Base-by-base conservation (phyloP, 495 filamentous ascomycete species). In the Penicillium subrubescens region DNA sequence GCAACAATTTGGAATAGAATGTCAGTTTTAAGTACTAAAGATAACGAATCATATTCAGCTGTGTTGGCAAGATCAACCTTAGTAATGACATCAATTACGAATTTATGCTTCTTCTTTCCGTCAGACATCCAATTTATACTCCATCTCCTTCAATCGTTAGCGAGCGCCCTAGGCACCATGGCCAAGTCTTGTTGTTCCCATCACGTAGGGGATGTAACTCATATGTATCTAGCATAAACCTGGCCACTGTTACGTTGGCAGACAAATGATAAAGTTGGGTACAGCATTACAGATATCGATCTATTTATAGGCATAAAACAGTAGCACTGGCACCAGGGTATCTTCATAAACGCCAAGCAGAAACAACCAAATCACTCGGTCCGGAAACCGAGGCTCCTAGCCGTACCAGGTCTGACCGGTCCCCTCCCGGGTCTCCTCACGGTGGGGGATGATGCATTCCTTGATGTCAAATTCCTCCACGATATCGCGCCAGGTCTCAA, bases 371-470 rank as follows among this genome's bases (percentile, higher is more conserved):
- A 69, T 41, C 61, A 17, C 44, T 50, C 19, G 41, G 34, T 52
- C 35, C 21, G 11, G 15, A 14, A n/a, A 12, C 34, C 11, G 39
- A 63, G 44, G 8, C 12, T 39, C 34, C 61, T 79, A 93, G 62
- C 84, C 85, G 75, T 96, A 93, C 93, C 92, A 97, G n/a, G 90
- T 89, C 17, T 82, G 82, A 17, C 82, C 80, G 2, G 84, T 84
- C 55, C 80, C 74, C 29, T 79, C 70, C 17, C 79, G 80, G 51
- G 89, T 82, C 60, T 89, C 84, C 58, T 86, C 74, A n/a, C 95
- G 85, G 69, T 94, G 89, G n/a, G 89, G 88, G 34, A 99, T 98
- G 69, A 97, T 88, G 14, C 88, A 82, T 57, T 93, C 79, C 11
- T 82, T 83, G 68, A 97, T 93, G 31, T 88, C 77, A 67, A 92